Evolutionary conservation across 768 basidiomycete species (phyloP), one percentile per base, ranked within the genome.

Genomic region (Serendipita indica): DNA sequence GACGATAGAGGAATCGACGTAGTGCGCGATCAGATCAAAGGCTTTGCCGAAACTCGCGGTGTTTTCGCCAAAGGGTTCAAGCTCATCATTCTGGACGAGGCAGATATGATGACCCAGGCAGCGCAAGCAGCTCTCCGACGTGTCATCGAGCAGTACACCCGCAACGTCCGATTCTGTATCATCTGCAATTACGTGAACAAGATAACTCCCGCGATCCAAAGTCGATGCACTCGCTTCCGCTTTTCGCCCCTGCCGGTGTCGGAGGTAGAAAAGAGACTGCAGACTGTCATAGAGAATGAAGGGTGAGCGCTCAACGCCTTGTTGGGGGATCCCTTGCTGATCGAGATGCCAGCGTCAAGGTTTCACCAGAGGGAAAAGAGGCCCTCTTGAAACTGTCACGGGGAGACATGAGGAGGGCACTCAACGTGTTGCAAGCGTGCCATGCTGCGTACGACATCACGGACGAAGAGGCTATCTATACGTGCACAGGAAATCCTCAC

Each of bases 131-230:
- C 96, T 25, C 79, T 99, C 30, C 86, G 96, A 28, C 86, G 96
- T 65, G 86, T 98, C 33, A 97, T 99, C 64, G 96, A 99, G 70
- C 93, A 96, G 63, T 98, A 96, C 70, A 99, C 96, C 18, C 90
- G 86, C 72, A 98, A 98, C 66, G 96, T 97, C 64, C 84, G 96
- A 35, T 99, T 99, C 71, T 99, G 96, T 72, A 99, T 99, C 66
- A 94, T 99, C 60, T 98, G 96, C 77, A 99, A 99, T 72, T 99
- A 99, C 65, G 96, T 98, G 69, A 98, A 98, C 79, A 98, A 97
- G 71, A 98, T 99, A 66, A 83, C 86, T 1, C 96, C 96, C 2
- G 96, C 96, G 33, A 96, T 99, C 54, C 96, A 99, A 72, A 96
- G 91, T 71, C 86, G 96, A 54, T 98, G 96, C 72, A 99, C 96